Conservation (phyloP, 768 basidiomycete genomes). For the Fibroporia radiculosa region DNA sequence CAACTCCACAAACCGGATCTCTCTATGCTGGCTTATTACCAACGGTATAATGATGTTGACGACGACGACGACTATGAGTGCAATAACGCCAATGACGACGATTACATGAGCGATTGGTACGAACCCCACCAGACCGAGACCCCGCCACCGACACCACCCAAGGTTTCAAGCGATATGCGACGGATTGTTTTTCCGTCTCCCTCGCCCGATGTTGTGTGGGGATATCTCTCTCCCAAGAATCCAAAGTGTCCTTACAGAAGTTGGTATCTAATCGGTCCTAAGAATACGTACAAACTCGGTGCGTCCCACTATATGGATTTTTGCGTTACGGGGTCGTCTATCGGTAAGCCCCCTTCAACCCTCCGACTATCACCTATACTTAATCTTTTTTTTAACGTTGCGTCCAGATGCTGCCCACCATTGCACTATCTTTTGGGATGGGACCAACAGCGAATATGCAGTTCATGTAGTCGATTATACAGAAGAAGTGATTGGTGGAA, state of each 20-base stretch:
- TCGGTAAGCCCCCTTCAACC: not conserved
- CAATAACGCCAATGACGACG: not conserved
- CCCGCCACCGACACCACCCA: not conserved
- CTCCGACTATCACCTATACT: not conserved
- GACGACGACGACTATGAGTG: no score
- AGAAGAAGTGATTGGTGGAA: conserved; percentile 10
- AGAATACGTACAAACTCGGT: not conserved
- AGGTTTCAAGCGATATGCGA: not conserved
- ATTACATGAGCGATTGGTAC: not conserved
- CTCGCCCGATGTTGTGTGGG: not conserved
- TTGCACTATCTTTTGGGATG: conserved; percentile 4
- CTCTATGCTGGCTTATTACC: no score
- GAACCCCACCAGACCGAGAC: not conserved
- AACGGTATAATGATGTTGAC: no score
- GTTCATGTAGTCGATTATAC: conserved; percentile 3
- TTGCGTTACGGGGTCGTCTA: not conserved
- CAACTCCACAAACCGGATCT: no score
- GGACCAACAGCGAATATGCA: not conserved
- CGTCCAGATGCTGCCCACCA: conserved; percentile 1
- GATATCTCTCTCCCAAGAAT: not conserved
- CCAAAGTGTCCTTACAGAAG: not conserved
- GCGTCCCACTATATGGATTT: not conserved
- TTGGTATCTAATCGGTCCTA: not conserved
- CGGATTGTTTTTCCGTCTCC: not conserved
- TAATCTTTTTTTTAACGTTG: not conserved